Conservation (phyloP, 2,329 filamentous ascomycete species). For the Raffaelea arxii region DNA sequence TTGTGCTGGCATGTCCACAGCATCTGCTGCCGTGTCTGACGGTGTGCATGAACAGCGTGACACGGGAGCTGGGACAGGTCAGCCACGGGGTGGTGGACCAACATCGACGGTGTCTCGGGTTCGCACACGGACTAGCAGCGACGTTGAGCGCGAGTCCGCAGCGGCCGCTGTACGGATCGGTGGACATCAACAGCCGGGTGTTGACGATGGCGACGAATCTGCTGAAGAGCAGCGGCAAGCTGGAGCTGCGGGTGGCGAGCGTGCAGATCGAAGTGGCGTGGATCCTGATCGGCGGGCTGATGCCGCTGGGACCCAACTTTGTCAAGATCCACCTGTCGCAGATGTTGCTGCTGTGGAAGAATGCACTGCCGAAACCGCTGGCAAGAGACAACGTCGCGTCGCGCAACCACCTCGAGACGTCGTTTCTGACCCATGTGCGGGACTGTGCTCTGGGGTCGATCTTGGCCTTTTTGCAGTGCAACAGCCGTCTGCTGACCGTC, state of each 20-base stretch:
- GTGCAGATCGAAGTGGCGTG: constrained; percentile 97
- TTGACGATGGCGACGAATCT: constrained; percentile 85
- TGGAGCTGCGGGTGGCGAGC: constrained; percentile 80
- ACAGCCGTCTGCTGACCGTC: constrained; percentile 79
- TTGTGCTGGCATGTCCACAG: constrained; percentile 84
- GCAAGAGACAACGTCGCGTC: constrained; percentile 83
- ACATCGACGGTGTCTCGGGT: constrained; percentile 68
- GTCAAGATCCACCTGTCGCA: constrained; percentile 98
- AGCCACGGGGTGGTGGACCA: constrained; percentile 59
- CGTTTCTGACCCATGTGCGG: constrained; percentile 86
- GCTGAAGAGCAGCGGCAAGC: constrained; percentile 84
- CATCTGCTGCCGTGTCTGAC: constrained; percentile 86
- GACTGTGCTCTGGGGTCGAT: constrained; percentile 91
- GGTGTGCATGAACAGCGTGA: constrained; percentile 93
- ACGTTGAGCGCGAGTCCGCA: constrained; percentile 81
- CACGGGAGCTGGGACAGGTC: constrained; percentile 72
- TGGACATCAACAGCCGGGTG: constrained; percentile 89
- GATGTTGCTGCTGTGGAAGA: constrained; percentile 90
- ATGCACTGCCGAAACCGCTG: constrained; percentile 88
- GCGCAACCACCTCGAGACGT: constrained; percentile 76
- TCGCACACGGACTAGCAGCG: constrained; percentile 83
- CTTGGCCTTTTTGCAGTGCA: constrained; percentile 86
- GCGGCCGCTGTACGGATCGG: constrained; percentile 85
- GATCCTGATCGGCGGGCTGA: constrained; percentile 91
- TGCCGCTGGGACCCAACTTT: constrained; percentile 95